Evolutionary conservation across 129 eudicot species (phyloP).

Genomic region (Artemisia annua): DNA sequence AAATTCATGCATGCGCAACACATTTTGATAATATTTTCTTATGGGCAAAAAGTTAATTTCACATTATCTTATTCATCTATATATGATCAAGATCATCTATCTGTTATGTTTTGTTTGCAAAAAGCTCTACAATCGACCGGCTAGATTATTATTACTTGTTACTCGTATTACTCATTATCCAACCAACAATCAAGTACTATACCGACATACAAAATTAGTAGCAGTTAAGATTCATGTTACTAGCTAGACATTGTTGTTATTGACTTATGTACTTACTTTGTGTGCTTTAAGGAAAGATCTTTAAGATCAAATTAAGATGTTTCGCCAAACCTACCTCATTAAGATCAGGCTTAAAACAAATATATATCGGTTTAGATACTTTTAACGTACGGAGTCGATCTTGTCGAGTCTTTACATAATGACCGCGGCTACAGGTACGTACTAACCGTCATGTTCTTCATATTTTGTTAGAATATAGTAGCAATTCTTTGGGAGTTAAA

Average conservation of each 20-base stretch:
- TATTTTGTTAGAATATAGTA: too few species aligned
- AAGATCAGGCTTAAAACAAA: too few species aligned
- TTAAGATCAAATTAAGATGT: not conserved
- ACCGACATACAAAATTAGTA: slow-evolving; percentile 3
- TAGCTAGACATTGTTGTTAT: slow-evolving; percentile 7
- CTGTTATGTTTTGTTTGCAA: slow-evolving; percentile 2
- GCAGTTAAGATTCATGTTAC: not conserved
- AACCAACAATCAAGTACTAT: not conserved
- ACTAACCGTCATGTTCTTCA: too few species aligned
- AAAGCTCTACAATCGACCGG: slow-evolving; percentile 6
- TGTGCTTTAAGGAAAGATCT: not conserved
- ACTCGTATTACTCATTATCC: not conserved
- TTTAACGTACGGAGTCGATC: too few species aligned
- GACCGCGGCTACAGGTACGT: too few species aligned
- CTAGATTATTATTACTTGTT: slow-evolving; percentile 14
- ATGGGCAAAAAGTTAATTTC: slow-evolving; percentile 22
- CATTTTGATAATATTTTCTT: not conserved
- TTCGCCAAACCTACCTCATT: too few species aligned
- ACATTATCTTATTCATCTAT: not conserved
- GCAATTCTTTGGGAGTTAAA: too few species aligned
- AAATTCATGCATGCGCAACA: slow-evolving; percentile 37
- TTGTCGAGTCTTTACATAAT: too few species aligned
- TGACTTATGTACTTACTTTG: not conserved
- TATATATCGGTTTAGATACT: too few species aligned
- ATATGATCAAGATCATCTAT: not conserved